Percentiles rank a stretch among this genome's conserved stretches.
phyloP scores from a whole-genome alignment of 805 yeast species.

The Cyberlindnera sargentensis region DNA sequence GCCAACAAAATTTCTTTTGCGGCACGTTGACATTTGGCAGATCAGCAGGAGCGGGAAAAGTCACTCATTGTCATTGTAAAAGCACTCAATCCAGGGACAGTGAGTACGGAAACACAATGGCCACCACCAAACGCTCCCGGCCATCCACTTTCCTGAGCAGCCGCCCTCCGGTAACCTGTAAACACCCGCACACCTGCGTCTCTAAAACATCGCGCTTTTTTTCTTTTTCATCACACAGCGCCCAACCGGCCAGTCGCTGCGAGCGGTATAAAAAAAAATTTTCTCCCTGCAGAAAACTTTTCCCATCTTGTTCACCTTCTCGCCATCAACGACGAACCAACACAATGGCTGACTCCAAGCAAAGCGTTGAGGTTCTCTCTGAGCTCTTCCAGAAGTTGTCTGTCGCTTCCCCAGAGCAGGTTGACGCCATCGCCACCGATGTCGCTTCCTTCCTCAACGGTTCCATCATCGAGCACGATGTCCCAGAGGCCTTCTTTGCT shows the following conservation, averaged over 20 bases:
- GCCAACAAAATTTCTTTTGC: neutral
- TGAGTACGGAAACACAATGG: too few relatives aligned
- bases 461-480: constrained; percentile 96
- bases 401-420: constrained; percentile 79
- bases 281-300: constrained; percentile 8
- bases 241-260: neutral
- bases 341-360: constrained; percentile 39
- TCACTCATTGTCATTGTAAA: too few relatives aligned
- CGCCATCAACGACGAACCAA: neutral
- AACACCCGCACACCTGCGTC: neutral
- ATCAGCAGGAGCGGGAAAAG: neutral
- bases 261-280: constrained; percentile 12
- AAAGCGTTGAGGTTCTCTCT: constrained; percentile 67
- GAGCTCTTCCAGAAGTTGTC: constrained; percentile 90
- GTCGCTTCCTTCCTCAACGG: constrained; percentile 93
- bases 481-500: constrained; percentile 81
- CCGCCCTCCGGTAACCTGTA: neutral
- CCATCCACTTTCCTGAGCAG: neutral
- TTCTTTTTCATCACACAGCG: constrained; percentile 3
- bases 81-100: too few relatives aligned
- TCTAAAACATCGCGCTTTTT: neutral
- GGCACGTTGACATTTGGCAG: neutral
- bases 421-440: constrained; percentile 80
- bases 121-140: neutral
- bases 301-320: constrained; percentile 1